Base-by-base conservation (phyloP, 2,329 filamentous ascomycete species). In the Paraconiothyrium brasiliense region DNA sequence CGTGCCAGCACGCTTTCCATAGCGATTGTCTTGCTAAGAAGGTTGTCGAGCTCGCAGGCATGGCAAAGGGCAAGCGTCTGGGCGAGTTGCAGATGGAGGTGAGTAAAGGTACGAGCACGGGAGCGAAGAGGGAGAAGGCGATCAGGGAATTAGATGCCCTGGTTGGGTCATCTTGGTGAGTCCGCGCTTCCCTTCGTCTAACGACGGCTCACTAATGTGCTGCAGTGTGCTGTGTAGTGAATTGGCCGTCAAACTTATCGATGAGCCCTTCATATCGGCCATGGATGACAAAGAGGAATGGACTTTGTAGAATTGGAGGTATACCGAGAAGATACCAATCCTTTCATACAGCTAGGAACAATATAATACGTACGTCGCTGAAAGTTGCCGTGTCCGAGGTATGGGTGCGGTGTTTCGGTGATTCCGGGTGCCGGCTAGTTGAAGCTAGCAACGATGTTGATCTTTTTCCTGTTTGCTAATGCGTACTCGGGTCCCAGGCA, bases 1-100 rank as follows among this genome's bases (percentile, higher is more conserved):
- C 95, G 0, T 99, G 95, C 78, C 95, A 99, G 82, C 95, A 99
- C 79, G 92, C 94, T 3, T 99, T 99, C 74, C 95, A 99, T 78
- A 94, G 92, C 46, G 95, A 99, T 76, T 99, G 95, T 77, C 81
- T 99, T 52, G 94, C 93, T 0, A 90, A 88, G 71, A 91, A 91
- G 74, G 93, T 98, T 0, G 85, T 97, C 57, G 92, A 94, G 77
- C 90, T 93, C 67, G 89, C 90, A 1, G 92, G 93, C 0, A 83
- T 90, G 55, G 90, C 88, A 20, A 92, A 90, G 79, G 89, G 90
- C 16, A 90, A 90, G 76, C 85, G 92, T 67, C 97, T 99, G 68
- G 87, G 88, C 62, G 93, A 97, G 79, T 82, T 97, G 67, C 94
- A 98, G 82, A 85, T 87, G 57, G 90, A 94, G 76, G 90, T 98